Conservation (phyloP, 768 basidiomycete genomes). For the Calocera viscosa region DNA sequence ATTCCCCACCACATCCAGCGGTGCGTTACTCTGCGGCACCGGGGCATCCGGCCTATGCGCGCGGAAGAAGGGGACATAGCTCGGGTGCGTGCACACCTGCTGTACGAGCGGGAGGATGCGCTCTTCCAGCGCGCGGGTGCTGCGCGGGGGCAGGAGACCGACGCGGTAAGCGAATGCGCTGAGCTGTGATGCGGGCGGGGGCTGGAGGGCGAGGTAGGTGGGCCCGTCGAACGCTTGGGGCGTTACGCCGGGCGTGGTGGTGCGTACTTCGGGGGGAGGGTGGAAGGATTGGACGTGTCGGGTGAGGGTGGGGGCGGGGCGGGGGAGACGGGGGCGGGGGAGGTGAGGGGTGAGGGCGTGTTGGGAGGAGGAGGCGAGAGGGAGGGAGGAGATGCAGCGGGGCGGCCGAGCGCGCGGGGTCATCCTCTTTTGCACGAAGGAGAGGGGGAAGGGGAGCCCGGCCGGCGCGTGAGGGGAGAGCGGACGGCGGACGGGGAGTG, state of each 20-base stretch:
- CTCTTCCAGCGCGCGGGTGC: conserved; percentile 10
- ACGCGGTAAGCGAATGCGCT: conserved; percentile 65
- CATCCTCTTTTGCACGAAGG: background rate
- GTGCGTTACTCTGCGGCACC: conserved; percentile 53
- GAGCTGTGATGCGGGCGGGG: conserved; percentile 57
- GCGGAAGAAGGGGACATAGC: conserved; percentile 44
- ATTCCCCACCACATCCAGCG: conserved; percentile 69
- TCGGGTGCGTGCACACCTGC: conserved; percentile 71
- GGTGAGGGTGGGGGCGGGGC: background rate
- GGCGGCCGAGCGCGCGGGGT: background rate
- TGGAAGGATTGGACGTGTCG: background rate
- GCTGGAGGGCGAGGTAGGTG: conserved; percentile 37
- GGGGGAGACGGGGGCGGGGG: background rate
- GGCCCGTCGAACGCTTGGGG: background rate
- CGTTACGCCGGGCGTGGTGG: background rate
- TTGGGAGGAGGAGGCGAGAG: background rate
- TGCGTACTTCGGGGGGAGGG: background rate
- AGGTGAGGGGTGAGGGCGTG: background rate
- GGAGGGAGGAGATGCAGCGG: background rate
- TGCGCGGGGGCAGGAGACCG: conserved; percentile 36
- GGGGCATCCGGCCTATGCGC: conserved; percentile 46
- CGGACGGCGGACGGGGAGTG: too few relatives aligned
- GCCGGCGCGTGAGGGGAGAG: too few relatives aligned
- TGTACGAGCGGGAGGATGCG: conserved; percentile 30
- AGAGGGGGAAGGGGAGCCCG: background rate